Percentiles rank a stretch among this genome's conserved stretches.
Conservation (phyloP, 2,329 filamentous ascomycete species). For the Ophiocordyceps australis region DNA sequence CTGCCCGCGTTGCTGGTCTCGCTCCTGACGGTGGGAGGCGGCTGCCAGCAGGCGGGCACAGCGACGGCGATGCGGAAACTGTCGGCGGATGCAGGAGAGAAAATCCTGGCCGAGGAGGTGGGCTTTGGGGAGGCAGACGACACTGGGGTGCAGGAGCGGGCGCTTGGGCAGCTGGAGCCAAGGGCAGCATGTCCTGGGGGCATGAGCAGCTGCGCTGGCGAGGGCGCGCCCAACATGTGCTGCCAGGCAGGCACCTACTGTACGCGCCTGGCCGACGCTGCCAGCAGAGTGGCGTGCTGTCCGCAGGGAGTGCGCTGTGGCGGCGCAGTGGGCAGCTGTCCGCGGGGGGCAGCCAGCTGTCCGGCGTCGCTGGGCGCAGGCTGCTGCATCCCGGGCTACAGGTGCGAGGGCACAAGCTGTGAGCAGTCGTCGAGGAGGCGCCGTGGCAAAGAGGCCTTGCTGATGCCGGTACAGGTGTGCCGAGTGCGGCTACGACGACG, state of each 20-base stretch:
- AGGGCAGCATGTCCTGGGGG: slow-evolving; percentile 51
- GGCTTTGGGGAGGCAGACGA: slow-evolving; percentile 20
- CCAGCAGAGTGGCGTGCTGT: slow-evolving; percentile 59
- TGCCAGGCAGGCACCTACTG: slow-evolving; percentile 50
- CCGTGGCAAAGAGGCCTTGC: background rate
- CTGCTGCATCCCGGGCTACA: slow-evolving; percentile 57
- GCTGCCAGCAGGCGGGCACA: slow-evolving; percentile 25
- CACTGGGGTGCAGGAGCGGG: slow-evolving; percentile 19
- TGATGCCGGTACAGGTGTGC: slow-evolving; percentile 10
- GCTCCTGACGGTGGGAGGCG: slow-evolving; percentile 14
- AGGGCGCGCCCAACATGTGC: slow-evolving; percentile 54
- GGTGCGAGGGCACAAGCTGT: slow-evolving; percentile 55
- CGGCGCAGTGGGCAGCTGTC: slow-evolving; percentile 43
- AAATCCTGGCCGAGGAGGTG: slow-evolving; percentile 54
- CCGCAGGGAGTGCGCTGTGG: slow-evolving; percentile 44
- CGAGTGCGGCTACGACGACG: slow-evolving; percentile 9
- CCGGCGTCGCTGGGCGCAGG: slow-evolving; percentile 48
- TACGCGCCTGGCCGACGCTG: slow-evolving; percentile 41
- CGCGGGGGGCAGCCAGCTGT: slow-evolving; percentile 44
- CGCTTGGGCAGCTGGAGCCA: slow-evolving; percentile 26
- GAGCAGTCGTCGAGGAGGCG: slow-evolving; percentile 14
- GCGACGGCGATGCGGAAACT: slow-evolving; percentile 56
- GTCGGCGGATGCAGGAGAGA: slow-evolving; percentile 50
- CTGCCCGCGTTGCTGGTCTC: slow-evolving; percentile 2
- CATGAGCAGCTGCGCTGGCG: slow-evolving; percentile 44